Conservation (phyloP, 768 basidiomycete species). For the Tulasnella sp. region DNA sequence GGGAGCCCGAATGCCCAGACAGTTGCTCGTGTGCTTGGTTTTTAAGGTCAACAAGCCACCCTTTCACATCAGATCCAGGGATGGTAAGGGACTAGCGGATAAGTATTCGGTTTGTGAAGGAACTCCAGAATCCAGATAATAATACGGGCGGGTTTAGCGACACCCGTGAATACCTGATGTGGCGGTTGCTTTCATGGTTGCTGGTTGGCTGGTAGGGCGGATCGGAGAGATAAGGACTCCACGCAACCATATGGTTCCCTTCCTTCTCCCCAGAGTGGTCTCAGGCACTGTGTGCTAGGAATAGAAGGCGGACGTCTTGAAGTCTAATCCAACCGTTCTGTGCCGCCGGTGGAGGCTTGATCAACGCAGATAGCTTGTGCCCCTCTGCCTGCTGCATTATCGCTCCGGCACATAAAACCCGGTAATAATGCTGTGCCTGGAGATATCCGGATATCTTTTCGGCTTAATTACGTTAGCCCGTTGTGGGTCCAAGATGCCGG, state of each 20-base stretch:
- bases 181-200: neutral
- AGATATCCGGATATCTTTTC: neutral
- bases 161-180: neutral
- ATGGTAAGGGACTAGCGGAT: neutral
- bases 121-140: neutral
- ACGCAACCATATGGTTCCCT: neutral
- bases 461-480: neutral
- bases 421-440: neutral
- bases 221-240: conserved; percentile 11
- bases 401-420: neutral
- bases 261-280: conserved; percentile 12
- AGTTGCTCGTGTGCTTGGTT: neutral
- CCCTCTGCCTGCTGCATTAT: neutral
- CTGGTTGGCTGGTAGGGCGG: neutral
- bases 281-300: neutral
- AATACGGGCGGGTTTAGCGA: neutral
- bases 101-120: neutral
- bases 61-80: neutral
- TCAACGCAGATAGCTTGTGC: neutral
- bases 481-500: neutral
- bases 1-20: neutral
- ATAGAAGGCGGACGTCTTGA: neutral
- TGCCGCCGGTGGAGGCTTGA: neutral
- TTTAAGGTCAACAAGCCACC: neutral
- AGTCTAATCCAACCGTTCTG: neutral